A percentile compares a stretch with the other conserved stretches of the same genome.
phyloP scores from a whole-genome alignment of 1,139 yeast genomes.

The Scheffersomyces titani region DNA sequence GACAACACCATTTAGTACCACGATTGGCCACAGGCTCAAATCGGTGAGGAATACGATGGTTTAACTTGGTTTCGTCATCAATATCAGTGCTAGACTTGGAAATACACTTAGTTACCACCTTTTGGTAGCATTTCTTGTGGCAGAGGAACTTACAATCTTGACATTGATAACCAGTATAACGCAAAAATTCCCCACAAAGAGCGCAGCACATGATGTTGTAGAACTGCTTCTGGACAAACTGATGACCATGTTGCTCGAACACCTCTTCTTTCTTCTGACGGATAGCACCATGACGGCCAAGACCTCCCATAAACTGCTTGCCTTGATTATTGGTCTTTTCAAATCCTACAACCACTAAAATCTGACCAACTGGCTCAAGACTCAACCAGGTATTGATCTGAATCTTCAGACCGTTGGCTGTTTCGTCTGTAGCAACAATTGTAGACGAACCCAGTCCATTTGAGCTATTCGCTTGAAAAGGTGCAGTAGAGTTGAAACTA shows the following conservation, averaged over 20 bases:
- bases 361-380: conserved; percentile 92
- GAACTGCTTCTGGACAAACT: conserved; percentile 92
- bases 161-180: conserved; percentile 94
- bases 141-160: conserved; percentile 94
- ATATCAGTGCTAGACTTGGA: conserved; percentile 85
- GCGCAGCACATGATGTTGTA: conserved; percentile 98
- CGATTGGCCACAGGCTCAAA: conserved; percentile 88
- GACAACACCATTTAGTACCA: conserved; percentile 99
- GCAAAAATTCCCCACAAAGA: conserved; percentile 89
- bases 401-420: conserved; percentile 23
- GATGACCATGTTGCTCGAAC: conserved; percentile 95
- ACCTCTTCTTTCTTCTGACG: conserved; percentile 94
- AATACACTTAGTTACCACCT: conserved; percentile 93
- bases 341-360: conserved; percentile 74
- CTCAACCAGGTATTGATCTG: conserved; percentile 83
- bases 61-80: conserved; percentile 88
- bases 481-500: not conserved
- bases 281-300: conserved; percentile 98
- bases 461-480: conserved; percentile 6
- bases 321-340: conserved; percentile 62
- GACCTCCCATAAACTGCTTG: conserved; percentile 63
- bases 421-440: not conserved
- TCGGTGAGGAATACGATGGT: conserved; percentile 95
- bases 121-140: conserved; percentile 91
- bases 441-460: not conserved